Base-by-base conservation (phyloP, 139 green algal species). In the Tetradesmus obliquus region DNA sequence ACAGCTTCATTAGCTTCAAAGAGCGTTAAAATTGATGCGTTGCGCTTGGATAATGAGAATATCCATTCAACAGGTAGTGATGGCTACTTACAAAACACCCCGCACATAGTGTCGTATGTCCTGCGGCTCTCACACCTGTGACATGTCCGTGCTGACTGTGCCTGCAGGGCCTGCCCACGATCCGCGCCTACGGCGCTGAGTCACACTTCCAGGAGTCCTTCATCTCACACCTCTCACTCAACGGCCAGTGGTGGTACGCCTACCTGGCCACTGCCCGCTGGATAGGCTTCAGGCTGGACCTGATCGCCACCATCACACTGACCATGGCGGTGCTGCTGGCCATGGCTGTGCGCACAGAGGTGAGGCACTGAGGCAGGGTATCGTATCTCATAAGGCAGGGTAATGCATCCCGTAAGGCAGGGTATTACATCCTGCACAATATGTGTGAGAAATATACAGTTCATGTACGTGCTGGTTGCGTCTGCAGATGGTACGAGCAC, bases 141-240 rank as follows among this genome's bases (percentile, higher is more conserved):
- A 80, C 20, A 19, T n/a, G 12, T 69, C 13, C 53, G 2, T 90
- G 45, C 17, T 60, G 5, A 12, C 45, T 82, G 54, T 32, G 32
- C 51, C 60, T 84, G 91, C 89, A 96, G 91, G 98, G 98, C 74
- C 94, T 99, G 86, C 93, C 97, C 71, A 99, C 97, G 58, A 99
- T 99, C 79, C 94, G 98, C 5, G 98, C 98, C 13, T 99, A 97
- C 89, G 93, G 90, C 79, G 96, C 94, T 2, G 86, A 92, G 20
- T 45, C 13, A 55, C 92, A 93, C 91, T 98, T 98, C 90, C 92
- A 95, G 69, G 45, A 84, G 6, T 15, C 71, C 9, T 98, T 98
- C 85, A 76, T 96, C 55, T 20, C 5, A 15, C 82, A 93, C 15
- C 93, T 97, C 3, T 93, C 94, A 32, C 72, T 93, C 85, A 98